Evolutionary conservation across 2,329 filamentous ascomycete genomes (phyloP).

Genomic region (Arthrobotrys megalospora): DNA sequence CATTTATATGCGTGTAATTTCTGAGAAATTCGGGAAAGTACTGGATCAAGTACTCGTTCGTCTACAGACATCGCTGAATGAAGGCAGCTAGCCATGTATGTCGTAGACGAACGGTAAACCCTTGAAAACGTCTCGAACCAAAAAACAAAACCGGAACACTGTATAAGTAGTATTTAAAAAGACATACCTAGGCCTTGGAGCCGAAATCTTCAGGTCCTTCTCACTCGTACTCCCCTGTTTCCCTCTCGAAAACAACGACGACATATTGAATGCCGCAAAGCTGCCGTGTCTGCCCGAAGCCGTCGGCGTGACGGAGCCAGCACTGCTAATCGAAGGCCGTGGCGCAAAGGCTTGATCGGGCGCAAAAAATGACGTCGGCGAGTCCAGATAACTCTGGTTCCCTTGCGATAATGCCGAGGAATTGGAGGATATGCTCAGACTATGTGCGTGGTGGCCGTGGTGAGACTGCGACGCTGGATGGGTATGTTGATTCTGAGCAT

Average conservation of each 20-base stretch:
- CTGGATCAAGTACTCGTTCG: background rate
- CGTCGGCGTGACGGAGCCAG: conserved; percentile 43
- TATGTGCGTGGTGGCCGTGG: conserved; percentile 32
- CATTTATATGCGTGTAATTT: conserved; percentile 25
- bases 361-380: conserved; percentile 29
- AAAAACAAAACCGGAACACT: conserved; percentile 13
- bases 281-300: conserved; percentile 28
- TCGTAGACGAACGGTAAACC: background rate
- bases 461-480: conserved; percentile 27
- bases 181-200: conserved; percentile 41
- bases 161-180: conserved; percentile 7
- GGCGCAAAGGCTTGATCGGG: conserved; percentile 14
- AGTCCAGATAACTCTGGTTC: conserved; percentile 39
- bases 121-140: conserved; percentile 11
- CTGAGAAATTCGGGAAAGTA: conserved; percentile 6
- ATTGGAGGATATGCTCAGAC: conserved; percentile 38
- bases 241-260: conserved; percentile 45
- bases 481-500: conserved; percentile 26
- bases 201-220: conserved; percentile 36
- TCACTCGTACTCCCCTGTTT: conserved; percentile 35
- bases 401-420: conserved; percentile 26
- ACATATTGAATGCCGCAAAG: conserved; percentile 53
- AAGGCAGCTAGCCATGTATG: conserved; percentile 22
- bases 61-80: background rate
- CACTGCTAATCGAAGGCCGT: conserved; percentile 11